phyloP scores from a whole-genome alignment of 257 asterid genomes.

The Lithospermum erythrorhizon region DNA sequence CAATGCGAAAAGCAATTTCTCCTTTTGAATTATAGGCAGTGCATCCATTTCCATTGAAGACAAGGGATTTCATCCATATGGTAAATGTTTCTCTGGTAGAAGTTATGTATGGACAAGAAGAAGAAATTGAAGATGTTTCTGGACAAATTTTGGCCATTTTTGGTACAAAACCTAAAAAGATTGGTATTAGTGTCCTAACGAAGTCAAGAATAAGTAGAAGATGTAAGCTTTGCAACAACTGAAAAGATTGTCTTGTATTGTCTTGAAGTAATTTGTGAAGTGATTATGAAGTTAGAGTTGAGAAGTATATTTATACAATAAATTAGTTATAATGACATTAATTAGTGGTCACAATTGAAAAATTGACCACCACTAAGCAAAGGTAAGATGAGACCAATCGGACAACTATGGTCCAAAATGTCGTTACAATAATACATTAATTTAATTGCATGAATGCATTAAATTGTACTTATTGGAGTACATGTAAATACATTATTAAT shows the following conservation, averaged over 20 bases:
- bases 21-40: slow-evolving; percentile 45
- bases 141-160: slow-evolving; percentile 39
- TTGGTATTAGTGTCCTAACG: too few relatives aligned
- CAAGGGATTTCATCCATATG: slow-evolving; percentile 66
- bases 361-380: not conserved
- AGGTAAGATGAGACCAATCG: too few relatives aligned
- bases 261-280: not conserved
- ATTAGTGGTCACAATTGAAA: not conserved
- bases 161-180: not conserved
- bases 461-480: too few relatives aligned
- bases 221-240: not conserved
- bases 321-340: not conserved
- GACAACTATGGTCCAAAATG: too few relatives aligned
- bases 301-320: not conserved
- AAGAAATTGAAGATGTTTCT: slow-evolving; percentile 9
- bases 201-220: too few relatives aligned
- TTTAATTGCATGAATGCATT: not conserved
- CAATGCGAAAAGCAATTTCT: slow-evolving; percentile 40
- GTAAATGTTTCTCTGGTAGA: slow-evolving; percentile 40
- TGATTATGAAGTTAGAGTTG: not conserved
- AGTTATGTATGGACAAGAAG: slow-evolving; percentile 15
- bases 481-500: too few relatives aligned
- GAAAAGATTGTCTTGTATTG: not conserved
- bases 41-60: slow-evolving; percentile 54
- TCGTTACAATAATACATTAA: not conserved